Evolutionary conservation across 2,329 filamentous ascomycete species (phyloP).

Genomic region (Sclerotinia glacialis): DNA sequence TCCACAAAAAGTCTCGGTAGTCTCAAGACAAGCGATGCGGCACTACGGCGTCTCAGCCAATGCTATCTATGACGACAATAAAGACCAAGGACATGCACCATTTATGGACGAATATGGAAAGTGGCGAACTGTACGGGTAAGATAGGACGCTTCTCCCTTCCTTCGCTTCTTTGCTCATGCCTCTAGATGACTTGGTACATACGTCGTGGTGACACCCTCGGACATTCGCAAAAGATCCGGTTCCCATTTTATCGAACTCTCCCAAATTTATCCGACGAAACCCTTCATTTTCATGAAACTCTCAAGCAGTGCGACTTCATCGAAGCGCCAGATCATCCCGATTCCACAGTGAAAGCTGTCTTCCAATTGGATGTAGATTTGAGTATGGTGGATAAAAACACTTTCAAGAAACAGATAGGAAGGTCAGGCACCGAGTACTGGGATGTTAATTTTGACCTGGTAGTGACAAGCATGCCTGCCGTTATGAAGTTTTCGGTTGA

Average conservation of each 20-base stretch:
- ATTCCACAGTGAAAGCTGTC: neutral
- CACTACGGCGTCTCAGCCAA: constrained; percentile 30
- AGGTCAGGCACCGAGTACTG: neutral
- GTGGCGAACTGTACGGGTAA: neutral
- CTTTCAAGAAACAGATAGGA: neutral
- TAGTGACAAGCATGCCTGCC: neutral
- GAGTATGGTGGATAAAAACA: neutral
- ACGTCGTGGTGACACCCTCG: constrained; percentile 27
- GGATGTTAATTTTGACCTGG: constrained; percentile 6
- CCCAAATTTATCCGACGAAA: neutral
- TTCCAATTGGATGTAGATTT: neutral
- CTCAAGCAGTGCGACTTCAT: constrained; percentile 19
- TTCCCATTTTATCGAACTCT: constrained; percentile 29
- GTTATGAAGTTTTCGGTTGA: constrained; percentile 17
- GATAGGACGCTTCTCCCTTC: neutral
- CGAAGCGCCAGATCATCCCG: neutral
- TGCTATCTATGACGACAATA: neutral
- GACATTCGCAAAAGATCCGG: constrained; percentile 20
- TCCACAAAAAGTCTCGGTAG: constrained; percentile 23
- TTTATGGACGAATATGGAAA: neutral
- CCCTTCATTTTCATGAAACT: constrained; percentile 24
- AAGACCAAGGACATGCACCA: constrained; percentile 22
- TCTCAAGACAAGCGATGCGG: constrained; percentile 27
- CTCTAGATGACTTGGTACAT: constrained; percentile 34
- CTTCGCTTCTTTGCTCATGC: neutral